These are phyloP conservation scores for Leishmania major DNA, from an alignment of 208 protist species.

Conservation along the genomic window DNA sequence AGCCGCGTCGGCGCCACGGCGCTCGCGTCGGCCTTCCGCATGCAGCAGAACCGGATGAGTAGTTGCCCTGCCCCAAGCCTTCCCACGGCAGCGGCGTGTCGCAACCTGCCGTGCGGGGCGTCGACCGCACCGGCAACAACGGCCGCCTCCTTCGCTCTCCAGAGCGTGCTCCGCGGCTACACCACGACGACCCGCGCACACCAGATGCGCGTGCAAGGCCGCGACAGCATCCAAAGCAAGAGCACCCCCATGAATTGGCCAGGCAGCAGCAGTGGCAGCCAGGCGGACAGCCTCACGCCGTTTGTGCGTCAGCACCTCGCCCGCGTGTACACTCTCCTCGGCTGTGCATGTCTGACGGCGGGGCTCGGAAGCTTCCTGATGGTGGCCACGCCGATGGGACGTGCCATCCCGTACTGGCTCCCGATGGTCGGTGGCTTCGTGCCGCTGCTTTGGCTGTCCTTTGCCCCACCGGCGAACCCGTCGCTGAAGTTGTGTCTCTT, in stretches of 20 bases:
- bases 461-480: slow-evolving; percentile 75
- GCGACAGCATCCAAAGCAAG: slow-evolving; percentile 39
- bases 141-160: slow-evolving; percentile 6
- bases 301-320: slow-evolving; percentile 84
- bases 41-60: slow-evolving; percentile 5
- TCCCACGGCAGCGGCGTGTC: not conserved
- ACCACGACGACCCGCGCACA: slow-evolving; percentile 14
- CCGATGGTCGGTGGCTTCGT: slow-evolving; percentile 87
- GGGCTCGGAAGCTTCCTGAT: slow-evolving; percentile 80
- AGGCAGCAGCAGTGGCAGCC: slow-evolving; percentile 42
- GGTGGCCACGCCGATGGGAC: slow-evolving; percentile 78
- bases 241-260: slow-evolving; percentile 55
- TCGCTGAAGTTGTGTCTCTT: slow-evolving; percentile 77
- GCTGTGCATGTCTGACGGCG: slow-evolving; percentile 43
- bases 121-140: slow-evolving; percentile 1
- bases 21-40: slow-evolving; percentile 17
- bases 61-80: not conserved
- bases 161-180: slow-evolving; percentile 17
- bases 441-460: slow-evolving; percentile 84
- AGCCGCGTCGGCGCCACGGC: slow-evolving; percentile 14
- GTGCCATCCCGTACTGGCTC: slow-evolving; percentile 77
- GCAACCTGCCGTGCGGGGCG: not conserved
- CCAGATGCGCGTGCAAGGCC: slow-evolving; percentile 42
- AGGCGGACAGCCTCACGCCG: slow-evolving; percentile 77
- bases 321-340: slow-evolving; percentile 82